Evolutionary conservation across 345 rosid species (phyloP).

Genomic region (Draba incana): DNA sequence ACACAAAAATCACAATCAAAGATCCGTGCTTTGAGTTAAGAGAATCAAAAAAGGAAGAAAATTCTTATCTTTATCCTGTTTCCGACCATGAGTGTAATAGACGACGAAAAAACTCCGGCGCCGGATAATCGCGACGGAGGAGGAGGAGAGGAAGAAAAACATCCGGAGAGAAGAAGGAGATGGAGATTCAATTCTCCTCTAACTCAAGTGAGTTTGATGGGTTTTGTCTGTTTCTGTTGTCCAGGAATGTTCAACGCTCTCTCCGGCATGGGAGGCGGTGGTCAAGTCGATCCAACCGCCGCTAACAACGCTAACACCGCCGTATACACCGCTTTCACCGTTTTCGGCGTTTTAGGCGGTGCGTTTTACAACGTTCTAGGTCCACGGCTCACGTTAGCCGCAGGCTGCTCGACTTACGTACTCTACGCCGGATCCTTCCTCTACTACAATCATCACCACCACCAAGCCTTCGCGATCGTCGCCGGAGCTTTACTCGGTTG

Average conservation of each 20-base stretch:
- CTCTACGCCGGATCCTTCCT: slow-evolving; percentile 73
- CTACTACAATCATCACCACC: slow-evolving; percentile 62
- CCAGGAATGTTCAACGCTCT: slow-evolving; percentile 98
- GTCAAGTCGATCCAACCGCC: slow-evolving; percentile 80
- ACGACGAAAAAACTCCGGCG: slow-evolving; percentile 9
- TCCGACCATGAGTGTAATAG: slow-evolving; percentile 26
- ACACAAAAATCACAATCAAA: neutral
- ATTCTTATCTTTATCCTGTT: neutral
- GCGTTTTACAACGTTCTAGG: slow-evolving; percentile 66
- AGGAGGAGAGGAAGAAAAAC: slow-evolving; percentile 7
- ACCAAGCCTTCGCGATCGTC: slow-evolving; percentile 57
- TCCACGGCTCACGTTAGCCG: slow-evolving; percentile 65
- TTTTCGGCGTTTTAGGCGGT: slow-evolving; percentile 62
- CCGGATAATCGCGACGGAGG: slow-evolving; percentile 15
- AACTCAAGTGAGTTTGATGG: slow-evolving; percentile 69
- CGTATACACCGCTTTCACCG: slow-evolving; percentile 60
- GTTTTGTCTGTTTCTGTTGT: slow-evolving; percentile 91
- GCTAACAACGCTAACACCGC: slow-evolving; percentile 82
- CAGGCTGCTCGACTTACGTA: slow-evolving; percentile 79
- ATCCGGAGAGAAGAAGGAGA: slow-evolving; percentile 4
- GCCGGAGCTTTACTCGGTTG: slow-evolving; percentile 79
- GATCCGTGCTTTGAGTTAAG: slow-evolving; percentile 25
- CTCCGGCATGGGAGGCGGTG: slow-evolving; percentile 97
- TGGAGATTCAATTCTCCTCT: slow-evolving; percentile 80
- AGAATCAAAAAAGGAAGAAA: neutral